A percentile compares a stretch with the other conserved stretches of the same genome.
Evolutionary conservation across 495 filamentous ascomycete species (phyloP).

Genomic region (Penicillium bovifimosum): DNA sequence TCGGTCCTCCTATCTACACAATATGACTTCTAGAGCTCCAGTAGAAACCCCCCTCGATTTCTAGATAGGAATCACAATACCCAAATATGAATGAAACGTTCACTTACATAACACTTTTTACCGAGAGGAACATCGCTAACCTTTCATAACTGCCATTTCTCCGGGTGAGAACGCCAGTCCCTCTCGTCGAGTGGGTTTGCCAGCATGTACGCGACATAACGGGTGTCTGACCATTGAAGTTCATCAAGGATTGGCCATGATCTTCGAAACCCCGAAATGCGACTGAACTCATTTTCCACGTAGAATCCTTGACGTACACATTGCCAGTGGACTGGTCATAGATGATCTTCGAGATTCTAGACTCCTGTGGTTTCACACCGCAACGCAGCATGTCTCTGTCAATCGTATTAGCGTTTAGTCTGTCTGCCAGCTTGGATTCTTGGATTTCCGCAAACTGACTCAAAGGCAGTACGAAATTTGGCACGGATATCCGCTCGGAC

Average conservation of each 20-base stretch:
- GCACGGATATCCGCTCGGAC: constrained; percentile 10
- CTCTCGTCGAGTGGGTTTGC: constrained; percentile 6
- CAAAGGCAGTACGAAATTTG: constrained; percentile 10
- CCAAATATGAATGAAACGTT: neutral
- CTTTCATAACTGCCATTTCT: constrained; percentile 7
- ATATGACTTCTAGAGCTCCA: no score
- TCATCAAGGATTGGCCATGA: constrained; percentile 12
- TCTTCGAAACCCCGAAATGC: constrained; percentile 15
- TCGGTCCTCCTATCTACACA: no score
- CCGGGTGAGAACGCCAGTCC: constrained; percentile 5
- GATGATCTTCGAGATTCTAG: constrained; percentile 18
- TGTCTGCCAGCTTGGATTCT: neutral
- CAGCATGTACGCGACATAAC: constrained; percentile 8
- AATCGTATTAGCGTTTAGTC: constrained; percentile 3
- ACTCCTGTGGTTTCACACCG: constrained; percentile 2
- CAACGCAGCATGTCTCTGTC: constrained; percentile 12
- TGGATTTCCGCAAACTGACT: constrained; percentile 11
- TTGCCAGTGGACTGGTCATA: constrained; percentile 14
- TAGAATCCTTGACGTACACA: constrained; percentile 11
- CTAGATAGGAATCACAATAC: neutral
- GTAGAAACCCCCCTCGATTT: neutral
- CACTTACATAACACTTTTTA: neutral
- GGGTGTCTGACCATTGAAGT: constrained; percentile 13
- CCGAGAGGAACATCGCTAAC: neutral
- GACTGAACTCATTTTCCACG: constrained; percentile 10